phyloP scores from a whole-genome alignment of 495 filamentous ascomycete genomes.

The Penicillium malachiteum region DNA sequence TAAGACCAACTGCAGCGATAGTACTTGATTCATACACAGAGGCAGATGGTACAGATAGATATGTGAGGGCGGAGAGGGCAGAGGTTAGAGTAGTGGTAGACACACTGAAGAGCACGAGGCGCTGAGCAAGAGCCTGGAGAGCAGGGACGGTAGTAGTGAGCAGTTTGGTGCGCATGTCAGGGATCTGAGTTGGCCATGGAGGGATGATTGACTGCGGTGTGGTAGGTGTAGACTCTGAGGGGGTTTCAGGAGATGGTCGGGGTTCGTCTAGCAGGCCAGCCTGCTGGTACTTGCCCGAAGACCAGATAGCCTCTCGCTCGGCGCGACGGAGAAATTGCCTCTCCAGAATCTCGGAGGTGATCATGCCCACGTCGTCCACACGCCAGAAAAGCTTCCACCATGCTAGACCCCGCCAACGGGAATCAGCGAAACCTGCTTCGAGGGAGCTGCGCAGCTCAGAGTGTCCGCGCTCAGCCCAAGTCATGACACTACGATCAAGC shows the following conservation, averaged over 20 bases:
- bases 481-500: slow-evolving; percentile 57
- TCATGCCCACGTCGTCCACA: slow-evolving; percentile 84
- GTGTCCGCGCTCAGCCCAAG: slow-evolving; percentile 79
- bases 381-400: slow-evolving; percentile 98
- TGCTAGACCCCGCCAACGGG: slow-evolving; percentile 68
- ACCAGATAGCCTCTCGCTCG: slow-evolving; percentile 73
- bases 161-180: slow-evolving; percentile 52
- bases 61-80: slow-evolving; percentile 66
- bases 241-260: slow-evolving; percentile 8
- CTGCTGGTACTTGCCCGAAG: slow-evolving; percentile 77
- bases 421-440: slow-evolving; percentile 66
- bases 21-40: slow-evolving; percentile 73
- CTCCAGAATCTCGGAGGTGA: slow-evolving; percentile 72
- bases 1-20: slow-evolving; percentile 74
- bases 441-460: slow-evolving; percentile 77
- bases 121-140: slow-evolving; percentile 78
- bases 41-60: slow-evolving; percentile 56
- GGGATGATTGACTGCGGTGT: slow-evolving; percentile 9
- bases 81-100: slow-evolving; percentile 62
- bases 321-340: slow-evolving; percentile 70
- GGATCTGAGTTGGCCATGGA: slow-evolving; percentile 47
- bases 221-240: slow-evolving; percentile 11
- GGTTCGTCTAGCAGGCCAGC: slow-evolving; percentile 51
- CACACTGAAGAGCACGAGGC: slow-evolving; percentile 70
- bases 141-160: slow-evolving; percentile 64